These are phyloP conservation scores for Colletotrichum lentis DNA, from an alignment of 2,329 filamentous ascomycete species.

Conservation along the genomic window DNA sequence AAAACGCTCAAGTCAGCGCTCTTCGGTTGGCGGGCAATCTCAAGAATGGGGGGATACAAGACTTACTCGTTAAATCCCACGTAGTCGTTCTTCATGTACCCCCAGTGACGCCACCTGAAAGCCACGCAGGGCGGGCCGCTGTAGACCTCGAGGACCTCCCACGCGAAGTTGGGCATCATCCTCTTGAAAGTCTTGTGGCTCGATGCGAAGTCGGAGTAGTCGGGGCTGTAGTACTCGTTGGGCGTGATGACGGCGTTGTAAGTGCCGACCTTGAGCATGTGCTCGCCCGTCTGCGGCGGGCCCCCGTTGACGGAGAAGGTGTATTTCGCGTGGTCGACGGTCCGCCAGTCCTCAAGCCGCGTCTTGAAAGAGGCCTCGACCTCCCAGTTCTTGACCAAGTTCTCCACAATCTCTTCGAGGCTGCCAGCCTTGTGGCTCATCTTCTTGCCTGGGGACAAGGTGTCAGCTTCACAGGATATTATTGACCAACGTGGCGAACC, in stretches of 20 bases:
- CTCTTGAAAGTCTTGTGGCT: slow-evolving; percentile 76
- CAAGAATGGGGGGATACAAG: too few relatives aligned
- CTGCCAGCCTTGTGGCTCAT: slow-evolving; percentile 63
- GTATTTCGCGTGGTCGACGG: slow-evolving; percentile 67
- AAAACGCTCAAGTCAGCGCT: slow-evolving; percentile 25
- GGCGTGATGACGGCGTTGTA: slow-evolving; percentile 73
- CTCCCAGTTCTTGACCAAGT: slow-evolving; percentile 78
- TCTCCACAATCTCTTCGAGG: slow-evolving; percentile 69
- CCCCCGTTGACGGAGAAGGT: slow-evolving; percentile 71
- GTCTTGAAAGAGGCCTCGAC: slow-evolving; percentile 75
- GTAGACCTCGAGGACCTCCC: slow-evolving; percentile 75
- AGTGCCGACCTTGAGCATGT: slow-evolving; percentile 73
- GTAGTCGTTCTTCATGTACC: slow-evolving; percentile 72
- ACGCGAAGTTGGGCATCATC: slow-evolving; percentile 77
- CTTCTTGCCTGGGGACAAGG: slow-evolving; percentile 59
- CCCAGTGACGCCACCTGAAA: slow-evolving; percentile 75
- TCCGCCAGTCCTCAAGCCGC: slow-evolving; percentile 68
- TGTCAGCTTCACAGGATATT: not conserved
- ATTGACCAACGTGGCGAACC: not conserved
- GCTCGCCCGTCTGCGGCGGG: slow-evolving; percentile 62
- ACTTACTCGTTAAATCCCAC: slow-evolving; percentile 69
- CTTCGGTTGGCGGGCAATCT: too few relatives aligned
- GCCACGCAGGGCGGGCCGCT: slow-evolving; percentile 68
- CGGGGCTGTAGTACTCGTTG: slow-evolving; percentile 71
- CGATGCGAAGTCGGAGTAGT: slow-evolving; percentile 66